Base-by-base conservation (phyloP, 2,329 filamentous ascomycete genomes). In the Calonectria hongkongensis region DNA sequence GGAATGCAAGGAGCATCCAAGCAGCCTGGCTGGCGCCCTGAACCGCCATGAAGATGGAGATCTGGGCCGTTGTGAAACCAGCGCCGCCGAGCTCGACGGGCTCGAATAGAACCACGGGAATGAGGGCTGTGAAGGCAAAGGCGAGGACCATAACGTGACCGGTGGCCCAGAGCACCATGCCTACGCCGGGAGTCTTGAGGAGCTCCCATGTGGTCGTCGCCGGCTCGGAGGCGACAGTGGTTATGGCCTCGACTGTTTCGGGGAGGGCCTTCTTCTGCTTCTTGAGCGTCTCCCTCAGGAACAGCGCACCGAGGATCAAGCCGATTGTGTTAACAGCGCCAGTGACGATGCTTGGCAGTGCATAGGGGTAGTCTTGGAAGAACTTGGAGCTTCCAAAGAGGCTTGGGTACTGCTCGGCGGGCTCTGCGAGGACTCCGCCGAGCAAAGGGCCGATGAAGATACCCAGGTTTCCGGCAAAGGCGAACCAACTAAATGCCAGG, bases 1-100 rank as follows among this genome's bases (percentile, higher is more conserved):
- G 94, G 79, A 96, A 96, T 39, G 89, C 85, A 16, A 94, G 74
- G 0, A 96, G 86, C 2, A 95, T 89, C 94, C 94, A 96, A 8
- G 90, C 70, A 1, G 93, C 91, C 82, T 96, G 94, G 4, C 90
- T 87, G 18, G 89, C 84, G 15, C 94, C 94, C 27, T 88, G 89
- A 1, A 92, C 70, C 1, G 88, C 90, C 84, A 96, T 89, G 83
- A 93, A 90, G 2, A 91, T 77, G 1, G 93, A 92, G 74, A 95
- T 96, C 66, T 90, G 88, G 4, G 89, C 80, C 0, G 92, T 86
- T 0, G 87, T 83, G 81, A 95, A 93, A 3, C 88, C 89, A 60
- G 92, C 89, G 0, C 94, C 94, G 41, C 94, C 94, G 0, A 92
- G 86, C 0, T 80, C 7, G 7, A 93, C 78, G 3, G 88, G 86